phyloP scores from a whole-genome alignment of 2,329 filamentous ascomycete species.

The Incumbomyces delicatus region DNA sequence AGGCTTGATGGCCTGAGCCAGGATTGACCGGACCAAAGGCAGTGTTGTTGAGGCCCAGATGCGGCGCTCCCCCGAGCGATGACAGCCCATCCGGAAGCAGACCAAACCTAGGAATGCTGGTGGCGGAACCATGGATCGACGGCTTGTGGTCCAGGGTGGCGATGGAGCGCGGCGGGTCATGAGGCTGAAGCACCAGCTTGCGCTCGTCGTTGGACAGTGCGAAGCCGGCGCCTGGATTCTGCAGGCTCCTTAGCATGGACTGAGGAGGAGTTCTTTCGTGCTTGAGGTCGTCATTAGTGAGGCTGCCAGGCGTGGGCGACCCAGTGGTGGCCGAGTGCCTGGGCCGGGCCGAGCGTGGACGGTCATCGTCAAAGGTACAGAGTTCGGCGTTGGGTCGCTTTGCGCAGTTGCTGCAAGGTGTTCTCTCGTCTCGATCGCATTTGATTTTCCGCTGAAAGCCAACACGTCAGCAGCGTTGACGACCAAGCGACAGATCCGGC shows the following conservation, averaged over 20 bases:
- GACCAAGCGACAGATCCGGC: too few species aligned
- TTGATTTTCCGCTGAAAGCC: constrained; percentile 6
- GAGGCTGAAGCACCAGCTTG: constrained; percentile 2
- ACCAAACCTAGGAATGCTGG: constrained; percentile 1
- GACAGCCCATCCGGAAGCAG: constrained; percentile 1
- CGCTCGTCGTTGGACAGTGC: background rate
- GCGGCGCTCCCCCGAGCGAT: background rate
- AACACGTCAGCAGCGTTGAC: background rate
- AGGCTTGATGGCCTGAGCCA: background rate
- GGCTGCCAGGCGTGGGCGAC: constrained; percentile 2
- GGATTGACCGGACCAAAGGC: constrained; percentile 1
- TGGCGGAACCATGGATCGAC: background rate
- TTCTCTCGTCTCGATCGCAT: constrained; percentile 8
- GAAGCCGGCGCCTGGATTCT: constrained; percentile 1
- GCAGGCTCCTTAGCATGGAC: constrained; percentile 1
- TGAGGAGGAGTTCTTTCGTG: constrained; percentile 5
- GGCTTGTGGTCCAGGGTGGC: constrained; percentile 1
- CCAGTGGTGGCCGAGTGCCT: constrained; percentile 3
- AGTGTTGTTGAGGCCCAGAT: background rate
- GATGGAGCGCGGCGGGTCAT: background rate
- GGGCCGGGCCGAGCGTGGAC: constrained; percentile 3
- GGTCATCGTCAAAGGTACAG: constrained; percentile 7
- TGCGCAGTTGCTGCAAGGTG: constrained; percentile 9
- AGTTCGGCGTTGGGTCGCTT: constrained; percentile 9
- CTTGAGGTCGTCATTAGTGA: constrained; percentile 3